Evolutionary conservation across 2,329 filamentous ascomycete genomes (phyloP).

Genomic region (Trichoderma sp.): DNA sequence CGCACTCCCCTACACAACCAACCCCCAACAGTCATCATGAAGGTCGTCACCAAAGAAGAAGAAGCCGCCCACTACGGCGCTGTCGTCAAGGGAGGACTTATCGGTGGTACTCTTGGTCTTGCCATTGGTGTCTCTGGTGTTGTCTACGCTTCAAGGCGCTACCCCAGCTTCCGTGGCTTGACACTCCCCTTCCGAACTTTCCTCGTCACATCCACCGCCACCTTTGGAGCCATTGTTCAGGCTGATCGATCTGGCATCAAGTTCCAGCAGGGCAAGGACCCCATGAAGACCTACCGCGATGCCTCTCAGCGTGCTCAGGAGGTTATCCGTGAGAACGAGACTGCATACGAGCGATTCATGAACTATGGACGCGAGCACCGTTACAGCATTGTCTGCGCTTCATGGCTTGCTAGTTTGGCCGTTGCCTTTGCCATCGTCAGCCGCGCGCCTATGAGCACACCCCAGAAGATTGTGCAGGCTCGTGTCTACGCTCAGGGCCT

Average conservation of each 20-base stretch:
- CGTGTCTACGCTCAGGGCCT: slow-evolving; percentile 92
- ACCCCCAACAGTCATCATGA: slow-evolving; percentile 62
- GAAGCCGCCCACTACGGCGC: slow-evolving; percentile 80
- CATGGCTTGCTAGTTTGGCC: slow-evolving; percentile 81
- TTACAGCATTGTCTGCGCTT: slow-evolving; percentile 80
- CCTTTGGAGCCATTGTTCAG: slow-evolving; percentile 84
- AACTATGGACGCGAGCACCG: slow-evolving; percentile 78
- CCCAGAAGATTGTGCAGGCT: slow-evolving; percentile 91
- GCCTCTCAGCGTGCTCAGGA: slow-evolving; percentile 58
- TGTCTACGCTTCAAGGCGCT: slow-evolving; percentile 67
- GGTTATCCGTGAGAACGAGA: slow-evolving; percentile 58
- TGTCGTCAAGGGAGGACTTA: slow-evolving; percentile 76
- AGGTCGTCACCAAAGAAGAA: slow-evolving; percentile 93
- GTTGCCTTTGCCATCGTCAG: slow-evolving; percentile 74
- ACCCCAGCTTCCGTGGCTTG: slow-evolving; percentile 74
- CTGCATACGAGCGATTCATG: slow-evolving; percentile 60
- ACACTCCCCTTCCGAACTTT: slow-evolving; percentile 91
- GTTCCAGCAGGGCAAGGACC: slow-evolving; percentile 72
- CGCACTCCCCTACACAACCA: background rate
- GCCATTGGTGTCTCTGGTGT: slow-evolving; percentile 68
- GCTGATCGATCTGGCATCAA: slow-evolving; percentile 69
- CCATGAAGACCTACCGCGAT: slow-evolving; percentile 64
- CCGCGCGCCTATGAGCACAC: slow-evolving; percentile 70
- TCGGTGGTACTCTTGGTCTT: slow-evolving; percentile 72
- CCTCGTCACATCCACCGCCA: slow-evolving; percentile 77